Evolutionary conservation across 495 filamentous ascomycete species (phyloP), one percentile per base, ranked within the genome.

Genomic region (Lineolata rhizophorae): DNA sequence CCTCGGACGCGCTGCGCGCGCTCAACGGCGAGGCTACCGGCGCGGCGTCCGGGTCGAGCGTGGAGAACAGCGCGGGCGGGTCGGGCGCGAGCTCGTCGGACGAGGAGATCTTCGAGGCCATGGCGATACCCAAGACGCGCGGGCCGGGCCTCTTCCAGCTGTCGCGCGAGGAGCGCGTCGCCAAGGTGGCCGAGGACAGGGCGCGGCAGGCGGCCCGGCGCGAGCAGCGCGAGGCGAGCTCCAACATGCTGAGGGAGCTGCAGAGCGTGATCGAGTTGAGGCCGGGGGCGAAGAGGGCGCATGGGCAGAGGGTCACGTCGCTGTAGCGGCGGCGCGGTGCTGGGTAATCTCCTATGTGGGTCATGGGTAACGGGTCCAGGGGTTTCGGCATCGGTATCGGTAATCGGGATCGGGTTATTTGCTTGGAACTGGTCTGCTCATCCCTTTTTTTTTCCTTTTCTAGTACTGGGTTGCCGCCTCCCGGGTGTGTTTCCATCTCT

Each of bases 101-200:
- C 31, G 73, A 85, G 35, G 81, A 93, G 44, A 65, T 97, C 3
- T 92, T 85, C 37, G 87, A 97, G 50, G 85, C 83, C 0, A 65
- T 94, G 25, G 76, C 82, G 1, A 52, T 79, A 31, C 79, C 84
- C 10, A 35, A 52, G 14, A 55, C 35, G n/a, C 65, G 78, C 30
- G 74, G 67, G 12, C 22, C 22, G 22, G 12, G 22, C 8, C 8
- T 12, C 8, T 25, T 25, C 30, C 65, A 67, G 16, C 48, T 94
- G 26, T 83, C 77, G 2, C 60, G 84, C 43, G 84, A 95, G 42
- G 84, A 97, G 50, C 69, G 87, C 16, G 70, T 95, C 35, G 61
- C 64, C 11, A 85, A 77, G 42, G 85, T 93, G 54, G 79, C 76
- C 39, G 83, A 91, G 50, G 85, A 94, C 20, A 65, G 84, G 30